phyloP scores from a whole-genome alignment of 345 rosid genomes.

The Eucalyptus paniculata region DNA sequence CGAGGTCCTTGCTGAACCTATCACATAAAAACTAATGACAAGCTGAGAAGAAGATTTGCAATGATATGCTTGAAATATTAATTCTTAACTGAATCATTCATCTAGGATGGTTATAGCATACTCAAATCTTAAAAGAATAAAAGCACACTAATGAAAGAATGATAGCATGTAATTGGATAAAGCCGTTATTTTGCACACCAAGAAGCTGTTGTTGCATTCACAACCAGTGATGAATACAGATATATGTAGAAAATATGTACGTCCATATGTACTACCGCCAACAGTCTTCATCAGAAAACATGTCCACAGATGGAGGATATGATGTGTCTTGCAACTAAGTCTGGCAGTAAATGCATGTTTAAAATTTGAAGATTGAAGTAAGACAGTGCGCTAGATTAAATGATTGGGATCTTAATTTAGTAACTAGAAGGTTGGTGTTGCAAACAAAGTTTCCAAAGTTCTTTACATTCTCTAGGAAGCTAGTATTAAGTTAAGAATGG shows the following conservation, averaged over 20 bases:
- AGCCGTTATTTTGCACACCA: background rate
- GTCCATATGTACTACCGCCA: background rate
- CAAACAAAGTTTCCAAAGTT: background rate
- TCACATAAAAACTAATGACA: slow-evolving; percentile 1
- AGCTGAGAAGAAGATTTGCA: background rate
- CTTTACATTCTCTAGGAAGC: background rate
- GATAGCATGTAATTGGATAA: background rate
- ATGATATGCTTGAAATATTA: background rate
- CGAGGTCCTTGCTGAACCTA: slow-evolving; percentile 92
- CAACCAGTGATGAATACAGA: background rate
- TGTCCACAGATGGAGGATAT: background rate
- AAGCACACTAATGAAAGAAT: background rate
- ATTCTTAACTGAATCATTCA: background rate
- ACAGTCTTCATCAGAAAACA: background rate
- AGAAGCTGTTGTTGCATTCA: background rate
- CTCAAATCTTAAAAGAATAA: background rate
- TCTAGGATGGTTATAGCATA: background rate
- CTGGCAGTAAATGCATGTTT: background rate
- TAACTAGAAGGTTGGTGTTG: background rate
- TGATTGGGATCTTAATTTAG: background rate
- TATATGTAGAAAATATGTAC: background rate
- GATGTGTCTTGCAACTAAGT: background rate
- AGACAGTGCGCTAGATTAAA: background rate
- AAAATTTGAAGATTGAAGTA: background rate
- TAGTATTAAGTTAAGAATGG: background rate